Conservation (phyloP, 73 alveolate genomes). For the Paramecium pentaurelia region DNA sequence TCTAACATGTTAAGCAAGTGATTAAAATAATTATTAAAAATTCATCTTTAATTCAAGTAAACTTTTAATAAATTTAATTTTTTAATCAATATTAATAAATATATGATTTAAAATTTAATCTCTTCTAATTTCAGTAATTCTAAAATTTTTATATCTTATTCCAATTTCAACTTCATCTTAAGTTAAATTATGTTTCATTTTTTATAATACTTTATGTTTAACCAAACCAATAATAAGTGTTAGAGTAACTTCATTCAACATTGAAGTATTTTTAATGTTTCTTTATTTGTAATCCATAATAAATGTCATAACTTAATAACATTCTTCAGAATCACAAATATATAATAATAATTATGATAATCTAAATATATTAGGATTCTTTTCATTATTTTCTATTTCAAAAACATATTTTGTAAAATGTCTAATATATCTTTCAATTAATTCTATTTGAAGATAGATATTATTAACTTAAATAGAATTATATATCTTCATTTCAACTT, state of each 20-base stretch:
- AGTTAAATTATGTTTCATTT: background rate
- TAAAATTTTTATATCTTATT: conserved; percentile 18
- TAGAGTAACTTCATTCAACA: background rate
- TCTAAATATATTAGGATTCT: background rate
- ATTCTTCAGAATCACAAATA: conserved; percentile 30
- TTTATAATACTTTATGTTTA: background rate
- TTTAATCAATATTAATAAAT: background rate
- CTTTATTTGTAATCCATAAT: background rate
- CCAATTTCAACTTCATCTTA: background rate
- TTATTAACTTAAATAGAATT: background rate
- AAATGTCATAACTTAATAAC: background rate
- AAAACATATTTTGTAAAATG: background rate
- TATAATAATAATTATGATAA: background rate
- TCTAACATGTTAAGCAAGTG: background rate
- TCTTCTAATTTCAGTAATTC: conserved; percentile 41
- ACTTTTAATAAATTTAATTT: background rate
- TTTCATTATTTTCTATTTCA: conserved; percentile 18
- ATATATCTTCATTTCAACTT: background rate
- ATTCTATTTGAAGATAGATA: background rate
- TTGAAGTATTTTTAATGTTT: background rate
- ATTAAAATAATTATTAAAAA: background rate
- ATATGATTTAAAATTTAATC: background rate
- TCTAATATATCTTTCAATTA: conserved; percentile 5
- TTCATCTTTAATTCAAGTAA: background rate
- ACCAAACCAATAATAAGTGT: background rate